Evolutionary conservation across 176 grass and related monocot genomes (phyloP).

Genomic region (Otatea glauca): DNA sequence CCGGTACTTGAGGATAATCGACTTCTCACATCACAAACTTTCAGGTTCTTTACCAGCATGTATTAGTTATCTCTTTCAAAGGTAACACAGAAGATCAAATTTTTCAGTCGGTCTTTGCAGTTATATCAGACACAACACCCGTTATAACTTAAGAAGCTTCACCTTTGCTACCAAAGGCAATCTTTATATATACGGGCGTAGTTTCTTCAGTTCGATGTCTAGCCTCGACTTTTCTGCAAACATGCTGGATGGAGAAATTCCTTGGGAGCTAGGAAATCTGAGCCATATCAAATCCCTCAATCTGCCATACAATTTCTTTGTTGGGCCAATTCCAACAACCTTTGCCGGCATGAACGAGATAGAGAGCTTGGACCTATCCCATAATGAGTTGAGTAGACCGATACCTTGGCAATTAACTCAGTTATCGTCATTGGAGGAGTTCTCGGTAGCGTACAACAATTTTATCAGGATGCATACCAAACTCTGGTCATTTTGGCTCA

Average conservation of each 20-base stretch:
- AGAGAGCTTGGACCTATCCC: conserved; percentile 45
- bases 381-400: conserved; percentile 4
- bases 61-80: conserved; percentile 23
- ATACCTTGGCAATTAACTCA: conserved; percentile 22
- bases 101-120: no score
- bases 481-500: not conserved
- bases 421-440: conserved; percentile 2
- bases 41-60: not conserved
- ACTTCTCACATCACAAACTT: conserved; percentile 38
- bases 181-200: not conserved
- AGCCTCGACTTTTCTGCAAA: conserved; percentile 42
- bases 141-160: not conserved
- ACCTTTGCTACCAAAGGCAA: conserved; percentile 30
- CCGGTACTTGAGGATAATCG: not conserved
- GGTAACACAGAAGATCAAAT: no score
- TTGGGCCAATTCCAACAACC: not conserved
- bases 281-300: conserved; percentile 21
- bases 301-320: conserved; percentile 35
- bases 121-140: no score
- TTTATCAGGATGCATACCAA: conserved; percentile 42
- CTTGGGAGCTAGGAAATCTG: conserved; percentile 34
- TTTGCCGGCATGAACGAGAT: conserved; percentile 21
- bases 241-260: conserved; percentile 25
- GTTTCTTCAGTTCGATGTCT: not conserved
- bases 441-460: conserved; percentile 50